Evolutionary conservation across 1,284 basidiomycete species (phyloP).

Genomic region (Ceratobasidium sp.): DNA sequence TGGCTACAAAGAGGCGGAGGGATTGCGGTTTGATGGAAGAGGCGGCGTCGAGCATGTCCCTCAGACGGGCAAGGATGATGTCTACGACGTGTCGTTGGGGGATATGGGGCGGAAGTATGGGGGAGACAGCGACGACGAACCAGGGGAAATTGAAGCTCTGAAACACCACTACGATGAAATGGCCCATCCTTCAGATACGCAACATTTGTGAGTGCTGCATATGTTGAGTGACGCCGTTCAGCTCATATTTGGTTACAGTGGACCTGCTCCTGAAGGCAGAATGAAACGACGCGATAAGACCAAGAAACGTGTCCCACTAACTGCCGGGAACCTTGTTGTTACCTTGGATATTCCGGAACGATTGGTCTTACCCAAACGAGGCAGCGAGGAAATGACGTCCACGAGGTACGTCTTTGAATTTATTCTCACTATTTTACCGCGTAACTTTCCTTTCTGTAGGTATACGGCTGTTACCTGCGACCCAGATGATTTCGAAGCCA

Average conservation of each 20-base stretch:
- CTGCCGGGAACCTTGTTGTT: conserved; percentile 87
- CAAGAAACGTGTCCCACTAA: conserved; percentile 75
- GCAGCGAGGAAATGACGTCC: conserved; percentile 84
- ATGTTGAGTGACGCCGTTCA: not conserved
- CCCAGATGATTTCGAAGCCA: conserved; percentile 90
- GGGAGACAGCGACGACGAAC: conserved; percentile 34
- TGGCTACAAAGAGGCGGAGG: conserved; percentile 37
- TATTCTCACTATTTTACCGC: not conserved
- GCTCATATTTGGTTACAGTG: conserved; percentile 53
- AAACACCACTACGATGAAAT: conserved; percentile 41
- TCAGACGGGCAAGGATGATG: conserved; percentile 11
- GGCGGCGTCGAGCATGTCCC: conserved; percentile 38
- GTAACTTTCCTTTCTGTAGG: conserved; percentile 50
- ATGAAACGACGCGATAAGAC: conserved; percentile 78
- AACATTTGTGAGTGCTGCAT: conserved; percentile 35
- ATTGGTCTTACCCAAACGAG: conserved; percentile 77
- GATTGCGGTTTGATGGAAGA: conserved; percentile 26
- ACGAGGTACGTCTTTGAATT: conserved; percentile 66
- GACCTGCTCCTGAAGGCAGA: conserved; percentile 84
- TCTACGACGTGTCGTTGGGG: conserved; percentile 30
- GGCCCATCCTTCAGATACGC: conserved; percentile 37
- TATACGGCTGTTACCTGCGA: conserved; percentile 91
- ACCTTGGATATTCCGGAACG: conserved; percentile 87
- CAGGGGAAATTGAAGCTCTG: conserved; percentile 37
- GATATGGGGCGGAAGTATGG: conserved; percentile 34